Conservation (phyloP, 1,284 basidiomycete genomes). For the Microbotryum violaceum region DNA sequence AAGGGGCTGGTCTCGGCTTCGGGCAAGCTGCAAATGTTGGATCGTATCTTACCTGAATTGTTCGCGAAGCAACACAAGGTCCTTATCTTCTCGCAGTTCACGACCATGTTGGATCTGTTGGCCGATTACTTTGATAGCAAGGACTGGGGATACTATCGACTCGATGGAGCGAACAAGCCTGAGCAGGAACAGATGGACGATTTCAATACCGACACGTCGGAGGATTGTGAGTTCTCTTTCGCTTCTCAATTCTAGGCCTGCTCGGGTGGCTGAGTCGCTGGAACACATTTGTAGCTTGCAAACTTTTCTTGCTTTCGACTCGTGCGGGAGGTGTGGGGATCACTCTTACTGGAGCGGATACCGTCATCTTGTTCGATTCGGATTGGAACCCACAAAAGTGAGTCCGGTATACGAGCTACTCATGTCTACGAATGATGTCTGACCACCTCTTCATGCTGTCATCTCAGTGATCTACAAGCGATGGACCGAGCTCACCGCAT, state of each 20-base stretch:
- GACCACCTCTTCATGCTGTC: not conserved
- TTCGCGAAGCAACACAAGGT: slow-evolving; percentile 80
- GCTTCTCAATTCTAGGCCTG: slow-evolving; percentile 36
- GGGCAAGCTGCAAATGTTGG: slow-evolving; percentile 94
- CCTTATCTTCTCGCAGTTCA: slow-evolving; percentile 87
- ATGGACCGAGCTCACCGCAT: slow-evolving; percentile 94
- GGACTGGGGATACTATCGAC: slow-evolving; percentile 72
- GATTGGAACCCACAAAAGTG: slow-evolving; percentile 74
- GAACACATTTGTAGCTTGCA: slow-evolving; percentile 48
- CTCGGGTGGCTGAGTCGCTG: too few relatives aligned
- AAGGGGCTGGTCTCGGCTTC: slow-evolving; percentile 68
- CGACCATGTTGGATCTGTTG: slow-evolving; percentile 71
- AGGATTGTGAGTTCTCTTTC: not conserved
- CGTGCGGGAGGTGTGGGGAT: slow-evolving; percentile 78
- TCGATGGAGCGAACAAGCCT: slow-evolving; percentile 53
- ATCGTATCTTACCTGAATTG: slow-evolving; percentile 76
- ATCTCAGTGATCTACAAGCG: slow-evolving; percentile 68
- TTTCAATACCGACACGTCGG: slow-evolving; percentile 56
- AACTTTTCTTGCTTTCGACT: slow-evolving; percentile 83
- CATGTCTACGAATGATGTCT: not conserved
- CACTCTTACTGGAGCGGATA: slow-evolving; percentile 83
- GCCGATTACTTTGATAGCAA: slow-evolving; percentile 50
- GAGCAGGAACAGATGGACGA: slow-evolving; percentile 66
- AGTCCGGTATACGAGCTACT: not conserved
- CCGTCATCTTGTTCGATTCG: slow-evolving; percentile 38